Evolutionary conservation across 2,329 filamentous ascomycete genomes (phyloP), one percentile per base, ranked within the genome.

Genomic region (Fusarium tanahbumbuense): DNA sequence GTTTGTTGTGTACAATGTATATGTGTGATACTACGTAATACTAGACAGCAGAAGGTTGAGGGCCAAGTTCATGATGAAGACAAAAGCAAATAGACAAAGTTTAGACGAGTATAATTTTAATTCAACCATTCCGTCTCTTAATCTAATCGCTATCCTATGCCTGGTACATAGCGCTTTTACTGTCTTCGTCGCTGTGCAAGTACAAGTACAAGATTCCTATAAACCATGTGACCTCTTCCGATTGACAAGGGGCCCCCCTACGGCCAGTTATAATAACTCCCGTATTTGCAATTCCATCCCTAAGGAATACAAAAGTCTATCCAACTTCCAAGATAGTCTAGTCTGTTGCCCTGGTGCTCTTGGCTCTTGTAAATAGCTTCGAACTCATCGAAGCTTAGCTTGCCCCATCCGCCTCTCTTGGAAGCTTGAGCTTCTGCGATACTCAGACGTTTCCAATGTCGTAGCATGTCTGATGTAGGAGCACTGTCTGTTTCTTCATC

Each of bases 261-360:
- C 13, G 23, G 42, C 30, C 18, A 41, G 16, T 23, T 20, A 25
- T 55, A 34, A 16, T 11, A 56, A 30, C 22, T 40, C 41, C 25
- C 22, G 12, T 49, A 18, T 40, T 55, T 42, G 28, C 28, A 16
- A 23, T 47, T 42, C 32, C 13, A 11, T 22, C 42, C 30, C 78
- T 84, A 89, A 16, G 88, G 89, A 71, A 91, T 90, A 78, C 89
- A 91, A 77, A 91, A 90, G 77, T 98, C 94, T 79, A 98, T 93
- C 95, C 95, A 98, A 74, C 89, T 93, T 64, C 93, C 93, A 48
- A 98, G 84, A 79, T 97, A 95, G 72, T 93, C 92, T 66, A 94
- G 84, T 56, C 91, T 82, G 76, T 89, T 88, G 16, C 85, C 86
- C 28, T 83, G 81, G 25, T 88, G 88, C 70, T 90, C 87, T 68